A percentile compares a stretch with the other conserved stretches of the same genome.
These are phyloP conservation scores for Chaetomidium leptoderma DNA, from an alignment of 495 filamentous ascomycete species.

Conservation along the genomic window DNA sequence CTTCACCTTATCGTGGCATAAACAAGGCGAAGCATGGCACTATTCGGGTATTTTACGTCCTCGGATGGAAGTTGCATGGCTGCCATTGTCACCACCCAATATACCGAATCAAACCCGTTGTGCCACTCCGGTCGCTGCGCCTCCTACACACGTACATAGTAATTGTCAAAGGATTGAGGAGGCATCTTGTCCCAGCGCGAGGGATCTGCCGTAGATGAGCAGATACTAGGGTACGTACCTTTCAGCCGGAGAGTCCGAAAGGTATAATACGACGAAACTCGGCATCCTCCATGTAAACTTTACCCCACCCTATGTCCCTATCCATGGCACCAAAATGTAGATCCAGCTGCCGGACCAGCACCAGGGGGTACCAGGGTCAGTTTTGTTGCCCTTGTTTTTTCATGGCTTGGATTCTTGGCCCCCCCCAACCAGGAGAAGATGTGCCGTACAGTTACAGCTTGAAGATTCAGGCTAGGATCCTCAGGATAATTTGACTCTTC, in stretches of 20 bases:
- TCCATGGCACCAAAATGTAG: neutral
- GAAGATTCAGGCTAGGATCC: constrained; percentile 7
- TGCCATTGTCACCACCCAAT: neutral
- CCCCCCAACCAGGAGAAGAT: neutral
- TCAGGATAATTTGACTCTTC: neutral
- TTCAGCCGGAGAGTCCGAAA: neutral
- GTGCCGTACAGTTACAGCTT: neutral
- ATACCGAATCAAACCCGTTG: neutral
- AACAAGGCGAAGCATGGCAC: too few species aligned
- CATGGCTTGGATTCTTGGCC: neutral
- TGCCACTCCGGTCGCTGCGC: neutral
- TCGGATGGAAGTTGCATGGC: too few species aligned
- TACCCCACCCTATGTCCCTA: neutral
- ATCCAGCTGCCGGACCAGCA: neutral
- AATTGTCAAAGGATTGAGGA: too few species aligned
- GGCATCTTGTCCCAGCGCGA: neutral
- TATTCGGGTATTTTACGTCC: too few species aligned
- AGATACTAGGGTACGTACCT: neutral
- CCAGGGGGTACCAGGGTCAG: neutral
- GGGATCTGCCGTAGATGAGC: neutral
- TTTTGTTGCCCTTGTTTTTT: too few species aligned
- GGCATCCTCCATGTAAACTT: neutral
- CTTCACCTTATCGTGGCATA: too few species aligned
- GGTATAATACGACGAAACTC: neutral
- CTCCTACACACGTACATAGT: too few species aligned